Percentiles rank a stretch among this genome's conserved stretches.
phyloP scores from a whole-genome alignment of 2,329 filamentous ascomycete genomes.

The Pseudocercospora cruenta region DNA sequence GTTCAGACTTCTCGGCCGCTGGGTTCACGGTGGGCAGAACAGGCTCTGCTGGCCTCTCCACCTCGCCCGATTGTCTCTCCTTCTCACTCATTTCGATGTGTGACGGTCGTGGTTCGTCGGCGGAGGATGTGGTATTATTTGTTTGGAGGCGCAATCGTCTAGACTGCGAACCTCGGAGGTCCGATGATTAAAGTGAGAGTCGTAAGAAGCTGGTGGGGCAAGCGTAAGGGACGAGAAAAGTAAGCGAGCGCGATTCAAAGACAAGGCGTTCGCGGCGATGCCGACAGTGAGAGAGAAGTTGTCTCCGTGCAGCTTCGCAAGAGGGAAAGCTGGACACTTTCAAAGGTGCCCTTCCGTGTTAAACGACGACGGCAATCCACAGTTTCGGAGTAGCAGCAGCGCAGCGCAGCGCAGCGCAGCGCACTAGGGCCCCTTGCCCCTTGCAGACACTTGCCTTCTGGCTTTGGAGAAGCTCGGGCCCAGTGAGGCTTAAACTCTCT shows the following conservation, averaged over 20 bases:
- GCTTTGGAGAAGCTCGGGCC: too few relatives aligned
- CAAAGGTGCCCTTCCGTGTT: too few relatives aligned
- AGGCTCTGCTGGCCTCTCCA: slow-evolving; percentile 61
- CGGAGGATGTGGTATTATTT: not conserved
- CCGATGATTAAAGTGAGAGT: not conserved
- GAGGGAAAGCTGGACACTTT: not conserved
- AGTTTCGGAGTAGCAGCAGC: too few relatives aligned
- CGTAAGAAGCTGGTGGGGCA: not conserved
- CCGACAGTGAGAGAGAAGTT: not conserved
- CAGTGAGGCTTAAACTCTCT: not conserved
- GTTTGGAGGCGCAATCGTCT: not conserved
- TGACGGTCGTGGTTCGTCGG: slow-evolving; percentile 23
- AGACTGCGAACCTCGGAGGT: not conserved
- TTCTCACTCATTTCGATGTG: slow-evolving; percentile 77
- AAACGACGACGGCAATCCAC: too few relatives aligned
- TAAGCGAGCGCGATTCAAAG: not conserved
- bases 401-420: too few relatives aligned
- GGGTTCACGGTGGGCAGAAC: slow-evolving; percentile 82
- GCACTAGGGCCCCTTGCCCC: not conserved
- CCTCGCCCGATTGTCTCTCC: slow-evolving; percentile 79
- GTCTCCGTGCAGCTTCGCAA: not conserved
- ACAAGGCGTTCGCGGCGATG: not conserved
- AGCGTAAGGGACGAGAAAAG: not conserved
- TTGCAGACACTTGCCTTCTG: not conserved
- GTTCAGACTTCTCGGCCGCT: slow-evolving; percentile 68